These are phyloP conservation scores for Bruguiera sexangula DNA, from an alignment of 345 rosid genomes.

Conservation along the genomic window DNA sequence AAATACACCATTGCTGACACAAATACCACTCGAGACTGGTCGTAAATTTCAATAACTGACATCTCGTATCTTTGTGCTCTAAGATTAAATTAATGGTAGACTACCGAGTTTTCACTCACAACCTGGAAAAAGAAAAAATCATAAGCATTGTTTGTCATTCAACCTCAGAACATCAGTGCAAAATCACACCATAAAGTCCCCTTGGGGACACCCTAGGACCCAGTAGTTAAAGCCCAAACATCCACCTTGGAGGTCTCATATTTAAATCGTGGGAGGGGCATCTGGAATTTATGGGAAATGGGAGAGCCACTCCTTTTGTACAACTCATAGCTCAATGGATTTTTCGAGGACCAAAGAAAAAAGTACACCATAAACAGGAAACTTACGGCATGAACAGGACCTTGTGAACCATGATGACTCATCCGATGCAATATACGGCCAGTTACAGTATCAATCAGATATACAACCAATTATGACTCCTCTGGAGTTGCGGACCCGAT, in stretches of 20 bases:
- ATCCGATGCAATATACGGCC: slow-evolving; percentile 90
- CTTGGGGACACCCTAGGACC: no score
- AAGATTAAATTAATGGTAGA: slow-evolving; percentile 95
- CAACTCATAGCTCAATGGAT: no score
- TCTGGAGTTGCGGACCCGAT: slow-evolving; percentile 90
- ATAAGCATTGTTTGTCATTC: slow-evolving; percentile 19
- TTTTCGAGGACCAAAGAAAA: no score
- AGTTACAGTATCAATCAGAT: slow-evolving; percentile 75
- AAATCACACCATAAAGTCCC: background rate
- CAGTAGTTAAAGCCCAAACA: no score
- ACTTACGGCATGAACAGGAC: slow-evolving; percentile 89
- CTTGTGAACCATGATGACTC: slow-evolving; percentile 89
- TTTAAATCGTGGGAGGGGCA: no score
- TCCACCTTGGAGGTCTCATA: no score
- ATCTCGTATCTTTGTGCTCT: slow-evolving; percentile 95
- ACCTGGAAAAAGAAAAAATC: slow-evolving; percentile 52
- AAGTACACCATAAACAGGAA: slow-evolving; percentile 1
- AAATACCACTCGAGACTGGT: slow-evolving; percentile 94
- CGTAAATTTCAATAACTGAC: slow-evolving; percentile 89
- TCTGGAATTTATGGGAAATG: no score
- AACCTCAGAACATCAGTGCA: background rate
- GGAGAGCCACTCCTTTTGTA: no score
- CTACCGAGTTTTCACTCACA: slow-evolving; percentile 94
- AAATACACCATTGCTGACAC: background rate
- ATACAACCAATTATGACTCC: slow-evolving; percentile 71